These are phyloP conservation scores for Fraxinus xanthoxyloides DNA, from an alignment of 305 asterid species.

Conservation along the genomic window DNA sequence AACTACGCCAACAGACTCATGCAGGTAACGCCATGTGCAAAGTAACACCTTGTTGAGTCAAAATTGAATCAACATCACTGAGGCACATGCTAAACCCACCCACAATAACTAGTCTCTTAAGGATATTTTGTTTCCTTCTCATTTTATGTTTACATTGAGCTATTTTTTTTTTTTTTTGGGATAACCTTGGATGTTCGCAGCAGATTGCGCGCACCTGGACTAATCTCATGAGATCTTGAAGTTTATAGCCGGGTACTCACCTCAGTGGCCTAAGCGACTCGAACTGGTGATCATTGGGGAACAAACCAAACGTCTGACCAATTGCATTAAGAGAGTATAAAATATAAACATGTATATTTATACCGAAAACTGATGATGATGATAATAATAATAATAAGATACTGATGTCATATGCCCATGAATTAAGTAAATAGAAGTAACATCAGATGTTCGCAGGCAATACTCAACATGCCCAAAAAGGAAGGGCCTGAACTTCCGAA, in stretches of 20 bases:
- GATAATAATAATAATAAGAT: not conserved
- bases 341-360: not conserved
- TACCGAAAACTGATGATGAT: not conserved
- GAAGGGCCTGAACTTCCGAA: not conserved
- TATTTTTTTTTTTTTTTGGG: no score
- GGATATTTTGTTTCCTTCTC: not conserved
- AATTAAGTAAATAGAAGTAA: not conserved
- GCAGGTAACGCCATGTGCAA: not conserved
- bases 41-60: not conserved
- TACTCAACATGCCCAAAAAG: not conserved
- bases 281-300: no score
- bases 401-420: not conserved
- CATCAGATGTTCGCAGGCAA: not conserved
- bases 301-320: no score
- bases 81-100: not conserved
- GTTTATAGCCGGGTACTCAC: no score
- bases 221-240: no score
- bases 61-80: not conserved
- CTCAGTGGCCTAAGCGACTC: no score
- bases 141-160: not conserved
- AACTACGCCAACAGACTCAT: not conserved
- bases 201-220: no score
- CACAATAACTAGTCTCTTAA: not conserved
- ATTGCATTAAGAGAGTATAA: not conserved
- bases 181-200: no score